Conservation (phyloP, 176 grass and related monocot genomes). For the Eremochloa ophiuroides region DNA sequence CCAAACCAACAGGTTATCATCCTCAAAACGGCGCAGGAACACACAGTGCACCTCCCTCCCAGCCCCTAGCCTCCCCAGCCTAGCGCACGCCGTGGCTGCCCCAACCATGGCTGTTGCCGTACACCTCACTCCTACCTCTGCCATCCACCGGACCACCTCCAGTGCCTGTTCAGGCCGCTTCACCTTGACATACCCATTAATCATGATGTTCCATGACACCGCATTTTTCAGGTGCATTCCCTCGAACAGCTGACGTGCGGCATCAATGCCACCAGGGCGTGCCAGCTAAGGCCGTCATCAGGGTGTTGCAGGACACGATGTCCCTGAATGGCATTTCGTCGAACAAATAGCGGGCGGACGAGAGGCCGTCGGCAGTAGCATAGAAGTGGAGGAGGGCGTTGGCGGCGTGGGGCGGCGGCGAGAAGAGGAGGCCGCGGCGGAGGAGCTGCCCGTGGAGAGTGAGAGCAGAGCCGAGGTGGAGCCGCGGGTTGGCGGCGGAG, state of each 20-base stretch:
- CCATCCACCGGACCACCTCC: constrained; percentile 3
- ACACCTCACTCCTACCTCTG: background rate
- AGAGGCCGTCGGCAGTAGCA: background rate
- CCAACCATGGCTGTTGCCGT: constrained; percentile 25
- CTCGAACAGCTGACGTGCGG: background rate
- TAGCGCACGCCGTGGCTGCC: constrained; percentile 37
- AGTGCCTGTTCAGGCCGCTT: background rate
- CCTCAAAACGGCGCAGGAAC: constrained; percentile 44
- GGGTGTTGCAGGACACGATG: background rate
- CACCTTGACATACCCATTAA: background rate
- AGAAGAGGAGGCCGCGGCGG: constrained; percentile 10
- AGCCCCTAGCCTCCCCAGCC: constrained; percentile 28
- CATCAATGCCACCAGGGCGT: background rate
- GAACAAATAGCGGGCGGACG: background rate
- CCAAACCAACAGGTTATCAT: constrained; percentile 56
- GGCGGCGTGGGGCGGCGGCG: background rate
- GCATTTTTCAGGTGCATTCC: background rate
- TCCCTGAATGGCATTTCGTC: constrained; percentile 9
- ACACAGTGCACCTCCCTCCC: constrained; percentile 47
- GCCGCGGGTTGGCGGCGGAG: background rate
- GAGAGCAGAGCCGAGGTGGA: background rate
- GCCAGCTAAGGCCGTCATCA: background rate
- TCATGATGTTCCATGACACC: background rate
- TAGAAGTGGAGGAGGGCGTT: constrained; percentile 11
- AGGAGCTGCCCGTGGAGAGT: background rate